Evolutionary conservation across 257 asterid genomes (phyloP).

Genomic region (Fraxinus anomala): DNA sequence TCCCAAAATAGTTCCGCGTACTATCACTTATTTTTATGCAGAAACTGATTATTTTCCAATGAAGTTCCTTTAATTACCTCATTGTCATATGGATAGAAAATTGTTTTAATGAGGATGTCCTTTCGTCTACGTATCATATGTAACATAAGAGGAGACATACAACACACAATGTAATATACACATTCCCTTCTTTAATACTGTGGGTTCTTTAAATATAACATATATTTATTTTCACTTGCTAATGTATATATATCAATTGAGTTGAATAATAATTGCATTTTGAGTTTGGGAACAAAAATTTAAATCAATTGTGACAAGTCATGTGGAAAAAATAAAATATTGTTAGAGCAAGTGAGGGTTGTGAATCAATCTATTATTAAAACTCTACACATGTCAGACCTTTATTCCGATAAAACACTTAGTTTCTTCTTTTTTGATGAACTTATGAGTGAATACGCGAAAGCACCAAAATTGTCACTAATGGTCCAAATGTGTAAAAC

Average conservation of each 20-base stretch:
- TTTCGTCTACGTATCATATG: not conserved
- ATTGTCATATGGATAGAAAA: constrained; percentile 7
- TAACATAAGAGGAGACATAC: constrained; percentile 13
- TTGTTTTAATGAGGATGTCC: constrained; percentile 6
- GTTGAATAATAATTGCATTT: too few relatives aligned
- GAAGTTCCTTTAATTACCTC: constrained; percentile 17
- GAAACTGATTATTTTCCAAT: not conserved
- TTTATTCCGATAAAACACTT: too few relatives aligned
- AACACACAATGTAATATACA: not conserved
- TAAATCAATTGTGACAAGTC: too few relatives aligned
- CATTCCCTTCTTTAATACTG: not conserved
- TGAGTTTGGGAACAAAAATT: too few relatives aligned
- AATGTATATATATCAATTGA: not conserved
- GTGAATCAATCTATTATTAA: too few relatives aligned
- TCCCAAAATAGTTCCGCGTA: constrained; percentile 14
- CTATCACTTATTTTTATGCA: not conserved
- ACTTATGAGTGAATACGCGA: not conserved
- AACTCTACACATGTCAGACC: too few relatives aligned
- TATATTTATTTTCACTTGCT: too few relatives aligned
- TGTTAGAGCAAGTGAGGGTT: too few relatives aligned
- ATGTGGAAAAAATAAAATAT: too few relatives aligned
- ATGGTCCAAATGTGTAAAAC: not conserved
- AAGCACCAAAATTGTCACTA: not conserved
- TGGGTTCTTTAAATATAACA: too few relatives aligned
- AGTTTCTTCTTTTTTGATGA: too few relatives aligned